Evolutionary conservation across 805 yeast species (phyloP).

Genomic region (Saccharomycopsis microspora): DNA sequence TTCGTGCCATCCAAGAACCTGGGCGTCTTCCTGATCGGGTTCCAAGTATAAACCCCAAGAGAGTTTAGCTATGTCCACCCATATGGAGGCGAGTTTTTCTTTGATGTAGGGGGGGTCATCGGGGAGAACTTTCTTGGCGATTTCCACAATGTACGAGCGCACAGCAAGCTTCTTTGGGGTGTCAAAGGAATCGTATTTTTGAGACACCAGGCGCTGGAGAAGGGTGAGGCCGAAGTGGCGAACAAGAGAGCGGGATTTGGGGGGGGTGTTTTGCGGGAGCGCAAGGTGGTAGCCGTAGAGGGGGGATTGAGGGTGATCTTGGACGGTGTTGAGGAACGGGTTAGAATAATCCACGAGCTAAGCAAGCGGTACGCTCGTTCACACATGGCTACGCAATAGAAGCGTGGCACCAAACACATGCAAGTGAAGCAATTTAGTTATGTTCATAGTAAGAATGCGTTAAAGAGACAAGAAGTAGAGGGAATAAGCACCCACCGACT

Average conservation of each 20-base stretch:
- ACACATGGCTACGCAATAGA: too few relatives aligned
- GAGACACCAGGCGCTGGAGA: constrained; percentile 58
- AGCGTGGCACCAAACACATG: too few relatives aligned
- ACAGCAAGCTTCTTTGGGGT: constrained; percentile 51
- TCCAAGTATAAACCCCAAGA: constrained; percentile 76
- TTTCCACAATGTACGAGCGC: constrained; percentile 75
- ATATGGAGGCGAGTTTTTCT: constrained; percentile 79
- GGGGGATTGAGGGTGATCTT: constrained; percentile 74
- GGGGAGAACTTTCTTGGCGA: constrained; percentile 46
- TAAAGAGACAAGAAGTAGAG: too few relatives aligned
- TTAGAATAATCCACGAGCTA: too few relatives aligned
- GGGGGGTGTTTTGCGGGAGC: constrained; percentile 24
- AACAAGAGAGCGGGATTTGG: constrained; percentile 42
- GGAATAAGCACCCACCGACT: too few relatives aligned
- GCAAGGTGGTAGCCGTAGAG: constrained; percentile 87
- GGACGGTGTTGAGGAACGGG: constrained; percentile 61
- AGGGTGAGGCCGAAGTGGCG: constrained; percentile 86
- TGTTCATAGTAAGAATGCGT: too few relatives aligned
- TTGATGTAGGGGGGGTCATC: constrained; percentile 81
- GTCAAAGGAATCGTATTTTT: constrained; percentile 43
- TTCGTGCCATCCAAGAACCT: constrained; percentile 62
- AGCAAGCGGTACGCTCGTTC: too few relatives aligned
- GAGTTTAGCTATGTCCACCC: constrained; percentile 88
- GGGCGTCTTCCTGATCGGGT: constrained; percentile 20
- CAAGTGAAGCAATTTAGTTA: too few relatives aligned